phyloP scores from a whole-genome alignment of 2,329 filamentous ascomycete species.

The Microascus cirrosus region DNA sequence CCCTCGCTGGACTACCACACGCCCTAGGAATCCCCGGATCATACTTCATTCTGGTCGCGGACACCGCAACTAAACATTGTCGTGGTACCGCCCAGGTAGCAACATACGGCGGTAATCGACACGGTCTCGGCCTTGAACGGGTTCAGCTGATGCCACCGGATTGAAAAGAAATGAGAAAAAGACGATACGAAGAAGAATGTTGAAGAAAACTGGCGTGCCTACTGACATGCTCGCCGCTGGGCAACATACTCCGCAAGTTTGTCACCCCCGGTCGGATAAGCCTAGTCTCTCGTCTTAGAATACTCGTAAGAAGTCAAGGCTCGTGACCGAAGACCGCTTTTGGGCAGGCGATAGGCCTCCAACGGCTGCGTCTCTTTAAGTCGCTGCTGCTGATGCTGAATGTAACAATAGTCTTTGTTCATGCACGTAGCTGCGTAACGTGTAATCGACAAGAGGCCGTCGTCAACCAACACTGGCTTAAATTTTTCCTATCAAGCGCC shows the following conservation, averaged over 20 bases:
- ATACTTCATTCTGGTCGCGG: neutral
- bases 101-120: neutral
- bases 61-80: neutral
- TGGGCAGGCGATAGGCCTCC: neutral
- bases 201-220: neutral
- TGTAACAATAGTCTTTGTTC: neutral
- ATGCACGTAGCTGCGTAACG: neutral
- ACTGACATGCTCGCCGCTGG: neutral
- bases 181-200: neutral
- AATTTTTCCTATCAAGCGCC: neutral
- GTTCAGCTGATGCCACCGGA: neutral
- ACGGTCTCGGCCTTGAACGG: neutral
- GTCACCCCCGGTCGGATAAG: neutral
- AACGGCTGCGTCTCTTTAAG: neutral
- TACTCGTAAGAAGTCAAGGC: neutral
- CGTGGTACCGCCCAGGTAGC: neutral
- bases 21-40: neutral
- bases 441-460: neutral
- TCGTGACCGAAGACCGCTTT: neutral
- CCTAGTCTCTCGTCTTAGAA: neutral
- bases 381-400: neutral
- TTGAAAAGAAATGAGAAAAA: neutral
- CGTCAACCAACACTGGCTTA: neutral
- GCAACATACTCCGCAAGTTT: neutral
- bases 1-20: neutral